These are phyloP conservation scores for Eustoma russellianum DNA, from an alignment of 257 asterid genomes.

Conservation along the genomic window DNA sequence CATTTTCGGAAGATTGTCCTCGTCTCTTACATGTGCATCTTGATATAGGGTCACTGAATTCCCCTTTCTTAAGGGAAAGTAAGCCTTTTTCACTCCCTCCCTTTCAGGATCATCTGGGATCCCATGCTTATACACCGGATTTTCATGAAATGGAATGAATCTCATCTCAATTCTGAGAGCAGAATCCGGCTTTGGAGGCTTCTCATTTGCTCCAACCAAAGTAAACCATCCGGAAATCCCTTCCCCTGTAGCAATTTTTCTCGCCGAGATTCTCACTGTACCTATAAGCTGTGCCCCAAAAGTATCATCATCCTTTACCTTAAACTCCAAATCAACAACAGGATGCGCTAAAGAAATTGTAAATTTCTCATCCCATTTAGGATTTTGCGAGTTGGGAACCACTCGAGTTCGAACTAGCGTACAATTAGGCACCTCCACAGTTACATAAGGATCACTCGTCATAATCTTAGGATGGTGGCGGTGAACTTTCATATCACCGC, in stretches of 20 bases:
- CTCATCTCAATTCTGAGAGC: constrained; percentile 44
- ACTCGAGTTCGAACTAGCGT: constrained; percentile 89
- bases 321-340: constrained; percentile 38
- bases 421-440: constrained; percentile 60
- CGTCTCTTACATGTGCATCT: constrained; percentile 61
- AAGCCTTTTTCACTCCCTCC: constrained; percentile 50
- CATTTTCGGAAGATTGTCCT: constrained; percentile 35
- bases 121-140: constrained; percentile 50
- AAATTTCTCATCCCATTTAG: constrained; percentile 63
- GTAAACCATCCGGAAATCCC: constrained; percentile 42
- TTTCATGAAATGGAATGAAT: constrained; percentile 44
- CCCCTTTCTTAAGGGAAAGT: constrained; percentile 77
- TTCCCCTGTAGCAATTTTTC: constrained; percentile 37
- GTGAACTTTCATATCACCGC: constrained; percentile 31
- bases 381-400: constrained; percentile 55
- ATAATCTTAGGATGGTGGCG: constrained; percentile 60
- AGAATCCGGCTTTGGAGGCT: constrained; percentile 46
- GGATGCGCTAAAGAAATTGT: constrained; percentile 62
- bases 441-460: constrained; percentile 80
- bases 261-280: constrained; percentile 42
- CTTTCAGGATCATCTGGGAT: constrained; percentile 57
- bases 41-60: constrained; percentile 64
- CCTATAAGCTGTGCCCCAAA: constrained; percentile 76
- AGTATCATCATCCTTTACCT: constrained; percentile 64
- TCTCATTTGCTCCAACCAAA: constrained; percentile 28